Base-by-base conservation (phyloP, 208 protist genomes). In the Leishmania aethiopica region DNA sequence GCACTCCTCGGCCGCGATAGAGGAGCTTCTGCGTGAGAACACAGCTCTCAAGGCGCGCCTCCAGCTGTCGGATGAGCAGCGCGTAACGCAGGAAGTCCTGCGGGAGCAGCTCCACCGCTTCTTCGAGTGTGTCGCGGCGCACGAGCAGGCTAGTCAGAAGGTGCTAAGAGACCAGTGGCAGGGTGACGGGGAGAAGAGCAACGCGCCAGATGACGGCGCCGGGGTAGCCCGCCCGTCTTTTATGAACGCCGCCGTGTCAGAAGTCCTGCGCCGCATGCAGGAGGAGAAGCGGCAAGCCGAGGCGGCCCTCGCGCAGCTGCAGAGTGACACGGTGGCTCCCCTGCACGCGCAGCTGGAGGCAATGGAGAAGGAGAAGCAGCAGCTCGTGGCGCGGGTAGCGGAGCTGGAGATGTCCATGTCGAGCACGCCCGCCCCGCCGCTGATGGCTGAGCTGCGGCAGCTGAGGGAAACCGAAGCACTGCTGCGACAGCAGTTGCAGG, bases 11-110 rank as follows among this genome's bases (percentile, higher is more conserved):
- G 59, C 75, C 28, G 11, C 77, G 10, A 69, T 89, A 22, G 81
- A 76, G 76, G 82, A 92, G 77, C 77, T 96, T n/a, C 74, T 96
- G 22, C 85, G 84, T 0, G 92, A 96, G 75, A 96, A 96, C 79
- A 77, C 90, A 15, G 40, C 57, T 1, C 82, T 96, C 19, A 90
- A 86, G 19, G 73, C 88, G 13, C 82, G 67, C 19, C 73, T 93
- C n/a, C 83, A 79, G 45, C 69, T 91, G 11, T 89, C 90, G 2
- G 86, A 92, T 42, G 83, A 88, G 55, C 89, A 96, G 80, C 87
- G 90, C 59, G 85, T 96, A 13, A 75, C 86, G 32, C 82, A 93
- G 35, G 87, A 90, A 28, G 86, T 93, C 49, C 80, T 93, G 64
- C 81, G 80, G 22, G 84, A 86, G 47, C 87, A 94, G 79, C 76